Percentiles rank a stretch among this genome's conserved stretches.
Evolutionary conservation across 257 asterid species (phyloP).

Genomic region (Leptodermis oblonga): DNA sequence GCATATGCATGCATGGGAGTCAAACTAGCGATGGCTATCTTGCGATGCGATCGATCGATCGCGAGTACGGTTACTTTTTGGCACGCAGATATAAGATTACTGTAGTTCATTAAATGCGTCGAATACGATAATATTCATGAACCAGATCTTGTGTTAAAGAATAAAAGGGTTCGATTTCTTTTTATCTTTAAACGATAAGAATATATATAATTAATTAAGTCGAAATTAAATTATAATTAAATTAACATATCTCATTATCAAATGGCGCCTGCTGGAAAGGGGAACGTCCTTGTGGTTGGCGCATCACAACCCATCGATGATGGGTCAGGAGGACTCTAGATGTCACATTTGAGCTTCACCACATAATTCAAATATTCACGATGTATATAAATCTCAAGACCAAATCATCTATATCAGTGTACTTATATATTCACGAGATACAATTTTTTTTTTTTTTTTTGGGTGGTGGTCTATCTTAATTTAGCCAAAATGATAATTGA

Average conservation of each 20-base stretch:
- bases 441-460: too few relatives aligned
- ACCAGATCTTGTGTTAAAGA: slow-evolving; percentile 5
- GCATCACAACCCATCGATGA: neutral
- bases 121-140: slow-evolving; percentile 8
- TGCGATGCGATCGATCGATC: too few relatives aligned
- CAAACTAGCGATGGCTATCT: neutral
- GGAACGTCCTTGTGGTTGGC: neutral
- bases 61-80: too few relatives aligned
- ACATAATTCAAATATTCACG: neutral
- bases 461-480: too few relatives aligned
- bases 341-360: neutral
- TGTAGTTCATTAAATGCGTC: neutral
- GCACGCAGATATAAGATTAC: neutral
- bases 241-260: neutral
- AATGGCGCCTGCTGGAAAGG: slow-evolving; percentile 3
- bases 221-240: neutral
- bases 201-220: neutral
- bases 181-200: neutral
- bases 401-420: too few relatives aligned
- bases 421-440: too few relatives aligned
- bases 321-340: neutral
- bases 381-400: too few relatives aligned
- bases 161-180: neutral
- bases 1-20: too few relatives aligned
- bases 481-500: too few relatives aligned